A percentile compares a stretch with the other conserved stretches of the same genome.
phyloP scores from a whole-genome alignment of 768 basidiomycete species.

The Agaricus subrufescens region DNA sequence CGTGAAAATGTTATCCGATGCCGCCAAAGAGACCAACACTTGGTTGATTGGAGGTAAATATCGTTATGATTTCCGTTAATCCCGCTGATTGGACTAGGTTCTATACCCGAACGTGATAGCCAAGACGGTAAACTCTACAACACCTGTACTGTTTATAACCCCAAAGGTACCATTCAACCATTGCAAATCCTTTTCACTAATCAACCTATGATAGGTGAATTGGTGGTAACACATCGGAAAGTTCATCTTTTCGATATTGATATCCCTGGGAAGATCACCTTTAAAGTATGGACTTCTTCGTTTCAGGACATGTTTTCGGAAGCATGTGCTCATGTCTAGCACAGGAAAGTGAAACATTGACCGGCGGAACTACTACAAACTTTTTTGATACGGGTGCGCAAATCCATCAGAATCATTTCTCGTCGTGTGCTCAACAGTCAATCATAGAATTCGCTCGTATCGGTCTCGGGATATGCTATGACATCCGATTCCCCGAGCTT shows the following conservation, averaged over 20 bases:
- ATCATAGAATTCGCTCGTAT: conserved; percentile 88
- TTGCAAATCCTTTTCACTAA: neutral
- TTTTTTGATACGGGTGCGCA: conserved; percentile 80
- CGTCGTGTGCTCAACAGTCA: neutral
- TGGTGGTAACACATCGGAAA: conserved; percentile 88
- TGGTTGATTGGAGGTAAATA: conserved; percentile 88
- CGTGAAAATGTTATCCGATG: conserved; percentile 74
- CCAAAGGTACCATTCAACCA: conserved; percentile 42
- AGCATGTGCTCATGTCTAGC: conserved; percentile 2
- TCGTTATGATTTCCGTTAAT: neutral
- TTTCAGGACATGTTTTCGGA: neutral
- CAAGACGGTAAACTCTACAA: conserved; percentile 76
- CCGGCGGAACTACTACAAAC: conserved; percentile 68
- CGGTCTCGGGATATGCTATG: conserved; percentile 95
- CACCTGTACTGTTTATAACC: conserved; percentile 88
- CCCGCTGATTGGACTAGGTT: conserved; percentile 48
- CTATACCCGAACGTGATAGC: conserved; percentile 83
- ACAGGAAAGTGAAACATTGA: conserved; percentile 87
- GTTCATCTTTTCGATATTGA: conserved; percentile 98
- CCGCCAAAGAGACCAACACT: conserved; percentile 69
- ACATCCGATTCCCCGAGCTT: conserved; percentile 92
- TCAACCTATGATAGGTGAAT: conserved; percentile 49
- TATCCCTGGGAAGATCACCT: conserved; percentile 89
- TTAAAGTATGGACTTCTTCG: conserved; percentile 51
- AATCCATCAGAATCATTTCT: neutral